Evolutionary conservation across 2,329 filamentous ascomycete genomes (phyloP), one percentile per base, ranked within the genome.

Genomic region (Cladophialophora carrionii): DNA sequence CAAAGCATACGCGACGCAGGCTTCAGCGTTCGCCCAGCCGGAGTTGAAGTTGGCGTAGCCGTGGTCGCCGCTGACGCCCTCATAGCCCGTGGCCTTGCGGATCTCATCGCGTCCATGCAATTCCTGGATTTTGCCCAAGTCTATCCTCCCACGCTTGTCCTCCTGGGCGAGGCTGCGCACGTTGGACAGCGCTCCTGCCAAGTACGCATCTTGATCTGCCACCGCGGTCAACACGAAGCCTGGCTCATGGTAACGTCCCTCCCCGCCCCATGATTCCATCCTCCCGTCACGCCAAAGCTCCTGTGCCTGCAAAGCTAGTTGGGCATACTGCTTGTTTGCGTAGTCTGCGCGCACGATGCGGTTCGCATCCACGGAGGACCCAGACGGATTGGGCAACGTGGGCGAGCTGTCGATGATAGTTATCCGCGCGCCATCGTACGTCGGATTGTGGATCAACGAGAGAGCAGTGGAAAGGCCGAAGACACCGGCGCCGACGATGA

Each of bases 301-400:
- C 73, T 91, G 90, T 1, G 92, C 92, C 41, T 86, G 81, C 20
- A 85, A 83, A 22, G 89, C 92, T 53, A 98, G 86, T 17, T 82
- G 79, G 5, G 91, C 85, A 77, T 98, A 98, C 24, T 88, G 85
- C 0, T 85, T 80, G 73, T 94, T 88, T 4, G 90, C 88, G 74
- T 98, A 98, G 81, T 98, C 94, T 43, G 88, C 83, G 37, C 86
- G 82, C 57, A 88, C 81, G 69, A 88, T 88, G 62, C 86, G 85
- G 24, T 84, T 87, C 53, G 80, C 80, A 74, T 88, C 86, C 66
- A 87, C 82, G 67, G 83, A 85, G 10, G 84, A 83, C 61, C 82
- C 84, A 72, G 87, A 82, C 1, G 83, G 82, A 58, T 85, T 83
- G 24, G 85, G 86, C 62, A 71, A 57, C 3, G 87, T 86, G 2